Evolutionary conservation across 768 basidiomycete species (phyloP), one percentile per base, ranked within the genome.

Genomic region (Coprinopsis strossmayeri): DNA sequence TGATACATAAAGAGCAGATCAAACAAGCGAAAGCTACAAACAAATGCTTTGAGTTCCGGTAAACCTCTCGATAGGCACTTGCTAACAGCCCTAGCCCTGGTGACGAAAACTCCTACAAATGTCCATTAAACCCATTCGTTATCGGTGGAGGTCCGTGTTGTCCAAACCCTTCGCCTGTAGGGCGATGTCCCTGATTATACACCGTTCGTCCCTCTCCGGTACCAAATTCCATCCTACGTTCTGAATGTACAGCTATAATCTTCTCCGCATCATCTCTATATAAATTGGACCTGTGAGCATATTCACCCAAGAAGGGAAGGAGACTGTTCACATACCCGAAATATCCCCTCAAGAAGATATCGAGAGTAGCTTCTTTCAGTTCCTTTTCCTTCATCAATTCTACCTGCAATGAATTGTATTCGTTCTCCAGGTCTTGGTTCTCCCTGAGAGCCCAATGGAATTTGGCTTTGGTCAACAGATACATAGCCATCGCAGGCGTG

Each of bases 391-490:
- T 69, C 53, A 70, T 69, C 46, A 72, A 60, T 53, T 88, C 82
- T 2, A 66, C 62, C 50, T 74, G 73, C 5, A 76, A 63, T 13
- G 71, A 65, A 28, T 77, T 73, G 53, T 90, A 66, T 61, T 93
- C 86, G 53, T 82, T 78, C 25, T 76, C 65, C 32, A 93, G 67
- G 26, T 69, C 67, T 26, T 79, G 79, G 52, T 89, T 82, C 57
- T 87, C 81, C 49, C 84, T 76, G 25, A 83, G 53, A 12, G 79
- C 81, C 59, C 82, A 86, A 43, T 69, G 70, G 61, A 84, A 75
- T 59, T 91, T 91, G 4, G 92, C 91, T 59, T 93, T 88, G 72
- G 77, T 74, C 52, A 67, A 73, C 53, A 67, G 70, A 62, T 93
- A 94, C 71, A 80, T 81, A 28, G 81, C 78, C 69, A 84, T 79